Base-by-base conservation (phyloP, 805 yeast species). In the Grigorovia jiainica region DNA sequence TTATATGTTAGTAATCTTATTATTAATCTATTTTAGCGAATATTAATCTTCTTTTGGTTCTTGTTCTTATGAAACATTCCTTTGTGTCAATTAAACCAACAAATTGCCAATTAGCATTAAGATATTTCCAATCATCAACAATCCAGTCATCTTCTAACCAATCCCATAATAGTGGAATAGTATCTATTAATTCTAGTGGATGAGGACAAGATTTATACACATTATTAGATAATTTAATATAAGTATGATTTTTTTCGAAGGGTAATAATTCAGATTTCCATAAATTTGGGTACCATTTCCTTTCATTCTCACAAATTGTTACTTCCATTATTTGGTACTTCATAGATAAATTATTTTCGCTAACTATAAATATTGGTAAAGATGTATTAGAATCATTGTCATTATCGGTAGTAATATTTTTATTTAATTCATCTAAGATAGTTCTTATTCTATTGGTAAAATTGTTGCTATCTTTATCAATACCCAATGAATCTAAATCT, bases 121-220 rank as follows among this genome's bases (percentile, higher is more conserved):
- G 47, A 43, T 53, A 59, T 7, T 31, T 13, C 65, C 65, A 60
- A 8, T 42, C 47, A 4, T 45, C 34, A 7, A 43, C 50, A 13
- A 41, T 37, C 65, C 65, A 60, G 18, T 43, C 42, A 31, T 51
- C 48, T 36, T 60, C 63, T 15, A 60, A 43, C 60, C 58, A 55
- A 16, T 43, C 36, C 63, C 61, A 58, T 27, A 50, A 54, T 18
- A 55, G 47, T 23, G 53, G 47, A 43, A 51, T 44, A 0, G 60
- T 55, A n/a, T 54, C 44, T 19, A 36, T 34, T 19, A 38, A 21
- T 15, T 27, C 35, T 7, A n/a, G 7, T 13, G 4, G 11, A n/a
- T 9, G 10, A 7, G 13, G 5, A 17, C 37, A 24, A 5, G 31
- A 7, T 16, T 24, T 8, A 3, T 18, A 27, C 7, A 34, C 18